phyloP scores from a whole-genome alignment of 345 rosid genomes.

The Moringa oleifera region DNA sequence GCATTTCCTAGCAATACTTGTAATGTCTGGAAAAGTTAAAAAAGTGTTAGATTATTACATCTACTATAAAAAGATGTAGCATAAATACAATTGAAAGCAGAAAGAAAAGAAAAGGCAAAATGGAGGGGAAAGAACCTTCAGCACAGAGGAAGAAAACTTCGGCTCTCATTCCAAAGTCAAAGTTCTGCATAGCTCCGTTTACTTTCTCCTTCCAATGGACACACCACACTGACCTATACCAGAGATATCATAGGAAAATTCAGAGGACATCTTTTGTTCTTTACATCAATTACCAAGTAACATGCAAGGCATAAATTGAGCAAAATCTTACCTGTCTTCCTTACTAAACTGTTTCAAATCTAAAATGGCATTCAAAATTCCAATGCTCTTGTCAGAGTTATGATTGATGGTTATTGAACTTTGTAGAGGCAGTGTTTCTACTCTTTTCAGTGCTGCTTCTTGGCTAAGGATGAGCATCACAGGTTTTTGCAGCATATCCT shows the following conservation, averaged over 20 bases:
- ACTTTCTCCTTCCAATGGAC: constrained; percentile 46
- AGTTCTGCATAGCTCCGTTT: constrained; percentile 24
- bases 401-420: constrained; percentile 31
- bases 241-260: constrained; percentile 13
- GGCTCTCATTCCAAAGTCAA: constrained; percentile 28
- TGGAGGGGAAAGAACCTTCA: constrained; percentile 36
- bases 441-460: constrained; percentile 38
- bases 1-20: constrained; percentile 15
- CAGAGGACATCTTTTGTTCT: neutral
- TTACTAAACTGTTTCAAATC: constrained; percentile 36
- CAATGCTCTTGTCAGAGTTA: constrained; percentile 30
- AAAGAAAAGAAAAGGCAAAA: neutral
- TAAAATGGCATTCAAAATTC: constrained; percentile 29
- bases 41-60: neutral
- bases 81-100: too few relatives aligned
- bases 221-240: constrained; percentile 56
- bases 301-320: constrained; percentile 7
- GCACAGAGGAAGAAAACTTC: constrained; percentile 24
- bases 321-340: constrained; percentile 40
- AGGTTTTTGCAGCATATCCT: constrained; percentile 73
- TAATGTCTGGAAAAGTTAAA: constrained; percentile 30
- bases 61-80: too few relatives aligned
- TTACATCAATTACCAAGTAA: constrained; percentile 3
- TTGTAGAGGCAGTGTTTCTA: constrained; percentile 28
- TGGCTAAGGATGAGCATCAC: constrained; percentile 58